Conservation (phyloP, 2,329 filamentous ascomycete species). For the Alternaria conjuncta region DNA sequence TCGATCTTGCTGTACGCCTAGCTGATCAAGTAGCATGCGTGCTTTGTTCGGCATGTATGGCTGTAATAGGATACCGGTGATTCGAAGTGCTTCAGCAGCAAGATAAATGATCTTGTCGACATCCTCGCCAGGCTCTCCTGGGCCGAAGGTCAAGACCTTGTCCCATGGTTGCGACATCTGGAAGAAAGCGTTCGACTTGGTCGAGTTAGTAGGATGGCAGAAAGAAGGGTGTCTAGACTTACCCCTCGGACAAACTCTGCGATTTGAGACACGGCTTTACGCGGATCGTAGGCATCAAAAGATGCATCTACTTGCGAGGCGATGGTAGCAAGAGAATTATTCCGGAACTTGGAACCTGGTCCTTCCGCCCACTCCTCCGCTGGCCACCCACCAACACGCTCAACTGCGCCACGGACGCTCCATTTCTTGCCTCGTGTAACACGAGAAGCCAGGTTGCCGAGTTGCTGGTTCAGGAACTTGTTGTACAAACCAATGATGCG, state of each 20-base stretch:
- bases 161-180: conserved; percentile 73
- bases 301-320: conserved; percentile 27
- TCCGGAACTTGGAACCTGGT: conserved; percentile 40
- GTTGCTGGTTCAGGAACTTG: conserved; percentile 74
- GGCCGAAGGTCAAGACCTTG: conserved; percentile 50
- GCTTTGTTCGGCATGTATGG: conserved; percentile 89
- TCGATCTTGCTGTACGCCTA: conserved; percentile 71
- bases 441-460: conserved; percentile 82
- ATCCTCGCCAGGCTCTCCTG: conserved; percentile 40
- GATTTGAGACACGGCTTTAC: conserved; percentile 34
- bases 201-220: background rate
- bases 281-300: conserved; percentile 38
- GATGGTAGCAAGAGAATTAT: conserved; percentile 45
- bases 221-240: conserved; percentile 12
- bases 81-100: conserved; percentile 75
- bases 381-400: conserved; percentile 39
- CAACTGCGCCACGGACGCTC: conserved; percentile 68
- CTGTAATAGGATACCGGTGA: conserved; percentile 83
- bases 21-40: conserved; percentile 72
- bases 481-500: conserved; percentile 78
- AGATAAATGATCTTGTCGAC: conserved; percentile 66
- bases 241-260: conserved; percentile 37
- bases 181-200: conserved; percentile 71
- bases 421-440: conserved; percentile 73
- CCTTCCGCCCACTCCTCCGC: conserved; percentile 37